Base-by-base conservation (phyloP, 1,284 basidiomycete genomes). In the Ustilago esculenta region DNA sequence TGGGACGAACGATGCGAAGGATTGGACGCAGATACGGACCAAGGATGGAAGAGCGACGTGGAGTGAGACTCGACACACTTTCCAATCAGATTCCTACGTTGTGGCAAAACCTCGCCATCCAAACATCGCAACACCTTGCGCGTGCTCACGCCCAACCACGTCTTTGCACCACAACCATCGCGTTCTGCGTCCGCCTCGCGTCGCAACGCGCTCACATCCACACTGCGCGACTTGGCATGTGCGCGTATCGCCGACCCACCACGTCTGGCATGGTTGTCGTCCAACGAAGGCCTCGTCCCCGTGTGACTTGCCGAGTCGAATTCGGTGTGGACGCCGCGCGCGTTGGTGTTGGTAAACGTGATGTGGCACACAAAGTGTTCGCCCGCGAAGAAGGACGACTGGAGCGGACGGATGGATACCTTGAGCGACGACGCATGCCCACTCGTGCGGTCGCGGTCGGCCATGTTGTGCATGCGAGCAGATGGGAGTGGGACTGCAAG, bases 381-480 rank as follows among this genome's bases (percentile, higher is more conserved):
- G 60, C 94, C 94, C 1, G 94, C 92, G 82, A 94, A 97, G 84
- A 91, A 96, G 0, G 92, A 91, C 0, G 92, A 90, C 67, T 93
- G 90, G 0, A 89, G 86, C 3, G 94, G 94, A 0, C 82, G 88
- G 44, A 86, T 83, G 0, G 82, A 82, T 25, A 86, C 83, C 54
- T 82, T 80, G 41, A 86, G 52, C 18, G 70, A 48, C 18, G 72
- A 73, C 27, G 15, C 46, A 27, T 63, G 59, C n/a, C n/a, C n/a
- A n/a, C n/a, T n/a, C n/a, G n/a, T n/a, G n/a, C n/a, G n/a, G n/a
- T n/a, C n/a, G n/a, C n/a, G n/a, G n/a, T n/a, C n/a, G n/a, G n/a
- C n/a, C n/a, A 66, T 66, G 25, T 25, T 57, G 27, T 29, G 27
- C 27, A 12, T 29, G 27, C 27, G n/a, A n/a, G n/a, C n/a, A n/a